A percentile compares a stretch with the other conserved stretches of the same genome.
Evolutionary conservation across 352 stramenopile species (phyloP).

Genomic region (Plasmopara viticola): DNA sequence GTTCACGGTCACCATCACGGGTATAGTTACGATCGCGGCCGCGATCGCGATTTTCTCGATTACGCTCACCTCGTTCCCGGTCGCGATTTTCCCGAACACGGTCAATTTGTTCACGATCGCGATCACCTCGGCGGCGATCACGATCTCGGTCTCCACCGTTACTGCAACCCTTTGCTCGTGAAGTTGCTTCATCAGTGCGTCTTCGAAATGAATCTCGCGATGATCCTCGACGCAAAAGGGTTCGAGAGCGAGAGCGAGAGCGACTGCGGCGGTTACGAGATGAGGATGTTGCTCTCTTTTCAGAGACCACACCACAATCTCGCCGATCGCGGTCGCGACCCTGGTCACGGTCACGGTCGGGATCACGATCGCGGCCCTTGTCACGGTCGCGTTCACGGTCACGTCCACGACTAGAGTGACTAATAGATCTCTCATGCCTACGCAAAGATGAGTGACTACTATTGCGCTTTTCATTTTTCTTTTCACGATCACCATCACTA

Average conservation of each 20-base stretch:
- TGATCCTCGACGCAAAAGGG: conserved; percentile 33
- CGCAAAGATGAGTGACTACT: conserved; percentile 21
- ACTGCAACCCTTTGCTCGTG: conserved; percentile 22
- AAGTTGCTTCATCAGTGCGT: conserved; percentile 21
- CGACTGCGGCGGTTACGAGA: conserved; percentile 29
- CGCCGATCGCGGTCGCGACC: conserved; percentile 13
- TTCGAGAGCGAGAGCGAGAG: conserved; percentile 40
- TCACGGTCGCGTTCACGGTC: conserved; percentile 5
- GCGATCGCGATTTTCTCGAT: not conserved
- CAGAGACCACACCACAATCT: conserved; percentile 16
- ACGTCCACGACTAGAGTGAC: conserved; percentile 22
- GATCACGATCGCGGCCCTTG: conserved; percentile 7
- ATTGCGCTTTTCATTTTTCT: conserved; percentile 13
- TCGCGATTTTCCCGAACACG: conserved; percentile 5
- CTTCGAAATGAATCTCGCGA: conserved; percentile 27
- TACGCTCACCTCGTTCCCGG: conserved; percentile 15
- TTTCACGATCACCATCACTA: conserved; percentile 8
- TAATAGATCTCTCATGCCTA: conserved; percentile 29
- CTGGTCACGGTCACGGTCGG: conserved; percentile 6
- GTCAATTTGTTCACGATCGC: conserved; percentile 25
- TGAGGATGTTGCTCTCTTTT: conserved; percentile 20
- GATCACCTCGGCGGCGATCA: conserved; percentile 15
- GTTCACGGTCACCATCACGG: conserved; percentile 2
- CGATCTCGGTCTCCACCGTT: conserved; percentile 17
- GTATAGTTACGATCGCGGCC: conserved; percentile 14